These are phyloP conservation scores for Zygoascus meyerae DNA, from an alignment of 1,139 yeast genomes.

Conservation along the genomic window DNA sequence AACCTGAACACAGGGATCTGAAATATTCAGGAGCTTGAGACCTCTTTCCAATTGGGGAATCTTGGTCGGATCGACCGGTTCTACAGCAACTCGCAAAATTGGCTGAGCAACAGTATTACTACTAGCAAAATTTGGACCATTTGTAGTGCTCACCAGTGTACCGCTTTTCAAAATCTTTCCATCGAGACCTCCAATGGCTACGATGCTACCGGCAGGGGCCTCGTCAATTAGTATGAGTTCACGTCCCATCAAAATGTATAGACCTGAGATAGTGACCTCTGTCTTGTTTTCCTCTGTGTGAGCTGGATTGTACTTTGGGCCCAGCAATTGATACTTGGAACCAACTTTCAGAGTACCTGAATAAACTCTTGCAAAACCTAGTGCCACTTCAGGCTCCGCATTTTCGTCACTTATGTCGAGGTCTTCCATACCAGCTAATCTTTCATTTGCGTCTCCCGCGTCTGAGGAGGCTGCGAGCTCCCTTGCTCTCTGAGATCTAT, in stretches of 20 bases:
- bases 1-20: conserved; percentile 91
- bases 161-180: conserved; percentile 81
- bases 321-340: conserved; percentile 65
- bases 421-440: conserved; percentile 25
- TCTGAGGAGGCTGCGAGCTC: conserved; percentile 47
- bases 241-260: conserved; percentile 87
- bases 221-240: conserved; percentile 69
- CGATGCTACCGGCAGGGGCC: conserved; percentile 94
- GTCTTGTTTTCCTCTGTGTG: conserved; percentile 55
- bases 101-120: conserved; percentile 66
- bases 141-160: conserved; percentile 50
- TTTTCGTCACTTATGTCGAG: conserved; percentile 16
- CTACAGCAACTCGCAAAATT: conserved; percentile 88
- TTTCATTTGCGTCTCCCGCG: conserved; percentile 45
- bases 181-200: conserved; percentile 89
- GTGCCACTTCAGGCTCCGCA: conserved; percentile 38
- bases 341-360: conserved; percentile 78
- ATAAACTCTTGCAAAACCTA: conserved; percentile 85
- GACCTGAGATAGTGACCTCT: conserved; percentile 51
- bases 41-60: conserved; percentile 75
- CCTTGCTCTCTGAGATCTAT: conserved; percentile 63
- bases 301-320: conserved; percentile 81
- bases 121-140: conserved; percentile 70
- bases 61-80: conserved; percentile 81
- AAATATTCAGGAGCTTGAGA: conserved; percentile 66